These are phyloP conservation scores for Volvox reticuliferus DNA, from an alignment of 139 green algal species.

Conservation along the genomic window DNA sequence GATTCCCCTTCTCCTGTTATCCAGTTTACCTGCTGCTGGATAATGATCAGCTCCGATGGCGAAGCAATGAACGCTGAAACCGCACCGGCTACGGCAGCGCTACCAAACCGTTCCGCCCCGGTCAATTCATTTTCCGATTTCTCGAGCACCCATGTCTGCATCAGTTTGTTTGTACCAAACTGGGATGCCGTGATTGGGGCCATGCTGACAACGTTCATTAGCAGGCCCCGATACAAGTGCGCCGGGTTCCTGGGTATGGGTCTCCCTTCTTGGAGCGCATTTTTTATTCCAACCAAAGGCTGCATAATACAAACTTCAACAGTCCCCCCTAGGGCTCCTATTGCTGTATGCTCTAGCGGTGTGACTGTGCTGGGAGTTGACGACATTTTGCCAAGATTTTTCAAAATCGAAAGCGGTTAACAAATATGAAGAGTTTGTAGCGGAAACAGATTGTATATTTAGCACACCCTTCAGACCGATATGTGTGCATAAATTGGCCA, in stretches of 20 bases:
- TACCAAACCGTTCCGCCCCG: slow-evolving; percentile 43
- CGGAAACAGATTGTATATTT: too few species aligned
- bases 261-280: slow-evolving; percentile 86
- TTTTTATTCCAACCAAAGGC: slow-evolving; percentile 92
- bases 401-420: too few species aligned
- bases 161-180: slow-evolving; percentile 85
- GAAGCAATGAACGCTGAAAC: slow-evolving; percentile 78
- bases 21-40: slow-evolving; percentile 85
- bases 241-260: slow-evolving; percentile 74
- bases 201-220: slow-evolving; percentile 87
- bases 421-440: too few species aligned
- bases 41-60: slow-evolving; percentile 91
- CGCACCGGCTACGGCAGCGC: slow-evolving; percentile 70
- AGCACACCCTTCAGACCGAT: too few species aligned
- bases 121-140: slow-evolving; percentile 50
- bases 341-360: slow-evolving; percentile 82
- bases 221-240: slow-evolving; percentile 86
- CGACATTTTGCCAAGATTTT: neutral
- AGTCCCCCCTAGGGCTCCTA: slow-evolving; percentile 76
- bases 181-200: slow-evolving; percentile 93
- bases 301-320: slow-evolving; percentile 86
- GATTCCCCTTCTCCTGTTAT: too few species aligned
- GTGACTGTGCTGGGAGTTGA: slow-evolving; percentile 53
- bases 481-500: too few species aligned
- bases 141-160: slow-evolving; percentile 54